Percentiles rank a stretch among this genome's conserved stretches.
phyloP scores from a whole-genome alignment of 2,329 filamentous ascomycete species.

The Pseudogymnoascus sp. region DNA sequence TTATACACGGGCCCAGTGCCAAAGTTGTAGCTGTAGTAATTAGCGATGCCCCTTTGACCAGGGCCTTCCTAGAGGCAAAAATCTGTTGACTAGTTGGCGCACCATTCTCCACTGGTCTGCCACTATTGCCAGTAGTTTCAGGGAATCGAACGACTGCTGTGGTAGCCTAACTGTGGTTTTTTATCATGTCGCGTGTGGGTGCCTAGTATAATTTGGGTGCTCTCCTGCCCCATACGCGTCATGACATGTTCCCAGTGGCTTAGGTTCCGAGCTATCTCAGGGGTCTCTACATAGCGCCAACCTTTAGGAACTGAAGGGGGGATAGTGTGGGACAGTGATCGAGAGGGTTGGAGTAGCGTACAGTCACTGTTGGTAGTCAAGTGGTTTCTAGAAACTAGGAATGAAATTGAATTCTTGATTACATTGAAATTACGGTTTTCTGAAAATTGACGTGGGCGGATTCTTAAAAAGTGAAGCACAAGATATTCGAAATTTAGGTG shows the following conservation, averaged over 20 bases:
- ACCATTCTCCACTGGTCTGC: constrained; percentile 53
- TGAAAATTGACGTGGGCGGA: too few relatives aligned
- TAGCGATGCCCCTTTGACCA: constrained; percentile 67
- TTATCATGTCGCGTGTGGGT: neutral
- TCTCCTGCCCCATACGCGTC: neutral
- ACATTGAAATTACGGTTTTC: too few relatives aligned
- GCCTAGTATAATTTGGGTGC: neutral
- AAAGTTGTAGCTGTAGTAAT: constrained; percentile 81
- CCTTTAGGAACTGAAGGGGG: neutral
- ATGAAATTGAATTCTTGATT: too few relatives aligned
- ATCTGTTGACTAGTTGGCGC: constrained; percentile 48
- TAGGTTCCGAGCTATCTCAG: neutral
- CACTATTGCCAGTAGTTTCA: constrained; percentile 36
- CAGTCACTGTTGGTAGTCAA: too few relatives aligned
- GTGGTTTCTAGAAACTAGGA: too few relatives aligned
- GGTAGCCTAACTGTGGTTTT: neutral
- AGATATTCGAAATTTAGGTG: too few relatives aligned
- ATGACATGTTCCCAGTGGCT: neutral
- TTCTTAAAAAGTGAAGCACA: too few relatives aligned
- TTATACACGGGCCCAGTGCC: constrained; percentile 60
- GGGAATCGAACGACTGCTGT: neutral
- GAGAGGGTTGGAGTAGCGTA: too few relatives aligned
- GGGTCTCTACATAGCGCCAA: neutral
- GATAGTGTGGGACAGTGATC: too few relatives aligned
- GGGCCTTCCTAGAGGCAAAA: constrained; percentile 54